Evolutionary conservation across 164 flowering plant species (phyloP), one percentile per base, ranked within the genome.

Genomic region (Magnolia changhungtana): DNA sequence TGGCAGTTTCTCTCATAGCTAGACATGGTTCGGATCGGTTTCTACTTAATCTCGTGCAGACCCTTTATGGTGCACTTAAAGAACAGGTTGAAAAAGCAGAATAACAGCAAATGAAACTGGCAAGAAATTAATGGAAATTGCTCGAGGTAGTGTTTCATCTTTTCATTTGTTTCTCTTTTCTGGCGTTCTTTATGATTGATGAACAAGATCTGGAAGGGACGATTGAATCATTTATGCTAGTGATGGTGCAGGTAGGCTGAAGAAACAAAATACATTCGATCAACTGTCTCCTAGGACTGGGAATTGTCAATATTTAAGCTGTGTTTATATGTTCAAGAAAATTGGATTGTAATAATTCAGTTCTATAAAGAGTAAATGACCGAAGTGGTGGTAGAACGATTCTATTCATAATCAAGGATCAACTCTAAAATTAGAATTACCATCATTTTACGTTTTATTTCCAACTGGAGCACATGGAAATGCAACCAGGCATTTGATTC

Each of bases 1-100:
- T 92, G 29, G 75, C 96, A 51, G 82, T 95, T 72, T 95, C 98
- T 21, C 80, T 93, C 87, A 4, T 95, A 80, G 98, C 98, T 8
- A 91, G 84, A 69, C 91, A 88, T 81, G 98, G 95, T 37, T 85
- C 91, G 20, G 98, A 95, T 82, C 81, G 83, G 5, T 88, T 93
- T 84, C 83, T 95, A 70, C 96, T 95, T 24, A 82, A 84, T 79
- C 77, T 90, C 71, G 92, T 89, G 24, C 90, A 93, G 81, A 74
- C 81, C 52, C 80, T 92, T 67, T 76, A 85, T 75, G 81, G 71
- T 70, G 79, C 86, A 70, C 82, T 92, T 51, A 71, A 87, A 79
- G 86, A 90, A 76, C 80, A 91, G 72, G 49, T 31, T 29, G 19
- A 31, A 19, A 14, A 4, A 24, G 71, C 31, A 27, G 71, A 27